Percentiles rank a stretch among this genome's conserved stretches.
These are phyloP conservation scores for Rhizopogon roseolus DNA, from an alignment of 768 basidiomycete species.

Conservation along the genomic window DNA sequence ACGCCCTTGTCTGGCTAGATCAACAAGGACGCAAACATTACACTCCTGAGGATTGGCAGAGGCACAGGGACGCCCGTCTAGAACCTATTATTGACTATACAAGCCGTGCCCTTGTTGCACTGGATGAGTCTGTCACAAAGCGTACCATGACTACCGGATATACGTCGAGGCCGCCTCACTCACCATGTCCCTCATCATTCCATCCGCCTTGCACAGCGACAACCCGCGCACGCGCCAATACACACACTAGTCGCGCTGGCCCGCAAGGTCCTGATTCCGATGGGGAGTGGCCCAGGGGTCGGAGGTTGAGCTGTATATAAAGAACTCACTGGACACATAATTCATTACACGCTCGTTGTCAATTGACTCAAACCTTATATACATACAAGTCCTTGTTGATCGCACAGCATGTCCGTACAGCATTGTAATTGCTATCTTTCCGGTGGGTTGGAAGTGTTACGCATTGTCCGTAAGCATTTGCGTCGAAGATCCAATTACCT, in stretches of 20 bases:
- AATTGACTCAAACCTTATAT: background rate
- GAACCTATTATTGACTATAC: background rate
- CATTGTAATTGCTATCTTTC: background rate
- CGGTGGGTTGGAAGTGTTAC: background rate
- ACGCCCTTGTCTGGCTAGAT: slow-evolving; percentile 17
- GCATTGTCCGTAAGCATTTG: background rate
- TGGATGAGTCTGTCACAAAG: background rate
- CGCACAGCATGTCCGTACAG: background rate
- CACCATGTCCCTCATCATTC: background rate
- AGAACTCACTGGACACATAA: background rate
- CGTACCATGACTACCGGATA: background rate
- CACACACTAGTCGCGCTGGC: too few relatives aligned
- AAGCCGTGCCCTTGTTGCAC: background rate
- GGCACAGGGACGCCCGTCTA: background rate
- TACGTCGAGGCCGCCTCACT: background rate
- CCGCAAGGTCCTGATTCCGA: background rate
- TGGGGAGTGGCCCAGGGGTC: background rate
- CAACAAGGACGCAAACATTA: background rate
- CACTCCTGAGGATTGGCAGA: background rate
- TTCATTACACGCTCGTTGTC: background rate
- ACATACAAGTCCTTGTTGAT: background rate
- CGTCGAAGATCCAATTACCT: background rate
- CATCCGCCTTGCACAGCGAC: too few relatives aligned
- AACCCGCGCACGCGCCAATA: background rate
- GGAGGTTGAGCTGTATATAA: background rate